Base-by-base conservation (phyloP, 2,329 filamentous ascomycete species). In the Graphiopsis chlorocephala region DNA sequence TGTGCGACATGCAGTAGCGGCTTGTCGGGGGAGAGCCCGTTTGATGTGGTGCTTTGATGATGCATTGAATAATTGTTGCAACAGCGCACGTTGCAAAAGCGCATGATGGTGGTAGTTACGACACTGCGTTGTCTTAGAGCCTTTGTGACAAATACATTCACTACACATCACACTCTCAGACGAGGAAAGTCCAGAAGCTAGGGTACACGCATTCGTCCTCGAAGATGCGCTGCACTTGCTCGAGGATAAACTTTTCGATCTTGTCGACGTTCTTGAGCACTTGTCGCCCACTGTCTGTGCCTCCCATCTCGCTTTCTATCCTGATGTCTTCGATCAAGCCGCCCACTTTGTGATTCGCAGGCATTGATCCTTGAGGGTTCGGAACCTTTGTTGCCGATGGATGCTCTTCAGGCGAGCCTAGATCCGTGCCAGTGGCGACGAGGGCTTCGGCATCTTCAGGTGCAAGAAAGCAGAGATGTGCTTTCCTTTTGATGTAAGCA, bases 151-250 rank as follows among this genome's bases (percentile, higher is more conserved):
- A 12, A 31, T 38, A 15, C 23, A 7, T 14, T 56, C 29, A 29
- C 52, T 17, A 26, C 10, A 56, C 20, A 33, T 35, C 5, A 50
- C 7, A 12, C 26, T 15, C 15, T 79, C 78, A 97, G 52, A 98
- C 89, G 72, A 99, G 81, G 77, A 98, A 97, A 0, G 94, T 98
- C 93, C 94, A 98, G 78, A 96, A 98, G 78, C 93, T 97, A 52
- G 95, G 95, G 80, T 96, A 98, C 67, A 98, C 93, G 80, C 98
- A 95, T 77, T 99, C 95, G 75, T 98, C 95, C 79, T 99, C 95
- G 74, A 99, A 98, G 72, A 99, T 98, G 74, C 93, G 87, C 75
- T 94, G 88, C 67, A 99, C 95, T 79, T 98, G 94, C 77, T 98
- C 94, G 66, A 99, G 83, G 64, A 99, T 92, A 77, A 99, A 99